A percentile compares a stretch with the other conserved stretches of the same genome.
phyloP scores from a whole-genome alignment of 2,329 filamentous ascomycete genomes.

The Sporothrix euskadiensis region DNA sequence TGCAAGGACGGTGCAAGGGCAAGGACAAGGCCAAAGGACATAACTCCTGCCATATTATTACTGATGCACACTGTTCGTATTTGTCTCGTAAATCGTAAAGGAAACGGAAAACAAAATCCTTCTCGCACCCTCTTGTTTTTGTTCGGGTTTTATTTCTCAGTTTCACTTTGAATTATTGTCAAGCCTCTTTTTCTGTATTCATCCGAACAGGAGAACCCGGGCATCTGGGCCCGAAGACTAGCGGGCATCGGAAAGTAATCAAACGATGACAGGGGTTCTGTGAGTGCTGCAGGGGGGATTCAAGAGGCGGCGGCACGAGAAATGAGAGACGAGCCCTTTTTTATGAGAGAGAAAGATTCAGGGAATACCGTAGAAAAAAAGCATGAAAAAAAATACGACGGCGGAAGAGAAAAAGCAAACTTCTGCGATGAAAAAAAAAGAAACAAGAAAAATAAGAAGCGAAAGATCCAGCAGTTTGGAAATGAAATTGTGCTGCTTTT shows the following conservation, averaged over 20 bases:
- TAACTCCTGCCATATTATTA: neutral
- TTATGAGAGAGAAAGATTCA: neutral
- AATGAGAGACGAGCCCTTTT: neutral
- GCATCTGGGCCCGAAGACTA: slow-evolving; percentile 22
- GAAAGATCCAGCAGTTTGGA: neutral
- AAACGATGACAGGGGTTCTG: slow-evolving; percentile 12
- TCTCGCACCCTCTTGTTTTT: neutral
- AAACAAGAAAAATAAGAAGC: neutral
- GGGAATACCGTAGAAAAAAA: neutral
- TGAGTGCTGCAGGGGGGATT: slow-evolving; percentile 3
- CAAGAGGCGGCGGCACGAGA: neutral
- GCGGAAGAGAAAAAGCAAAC: neutral
- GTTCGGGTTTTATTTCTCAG: too few species aligned
- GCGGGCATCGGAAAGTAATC: slow-evolving; percentile 18
- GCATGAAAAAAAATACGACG: neutral
- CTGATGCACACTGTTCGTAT: neutral
- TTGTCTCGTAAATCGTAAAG: neutral
- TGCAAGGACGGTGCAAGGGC: neutral
- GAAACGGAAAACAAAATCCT: neutral
- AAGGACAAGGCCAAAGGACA: neutral
- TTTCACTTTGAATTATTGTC: neutral
- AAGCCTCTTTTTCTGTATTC: neutral
- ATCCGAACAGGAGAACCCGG: slow-evolving; percentile 14
- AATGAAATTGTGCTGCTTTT: neutral
- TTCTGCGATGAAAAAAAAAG: neutral